Conservation (phyloP, 2,329 filamentous ascomycete species). For the Hypomyces rosellus region DNA sequence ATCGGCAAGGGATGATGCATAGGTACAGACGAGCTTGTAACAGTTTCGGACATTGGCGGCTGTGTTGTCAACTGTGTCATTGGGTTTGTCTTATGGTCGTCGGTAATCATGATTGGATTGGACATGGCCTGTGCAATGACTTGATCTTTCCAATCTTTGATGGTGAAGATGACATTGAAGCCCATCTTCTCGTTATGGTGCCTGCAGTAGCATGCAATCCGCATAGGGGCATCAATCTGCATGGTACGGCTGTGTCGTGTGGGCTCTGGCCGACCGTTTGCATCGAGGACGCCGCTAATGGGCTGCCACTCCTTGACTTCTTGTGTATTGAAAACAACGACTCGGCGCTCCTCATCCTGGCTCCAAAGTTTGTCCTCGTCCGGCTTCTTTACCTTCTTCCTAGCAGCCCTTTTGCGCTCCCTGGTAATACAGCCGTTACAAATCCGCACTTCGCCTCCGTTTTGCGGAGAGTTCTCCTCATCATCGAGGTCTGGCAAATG, state of each 20-base stretch:
- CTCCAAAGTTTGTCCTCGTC: slow-evolving; percentile 89
- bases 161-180: slow-evolving; percentile 88
- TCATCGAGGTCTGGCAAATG: slow-evolving; percentile 39
- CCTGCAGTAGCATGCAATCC: slow-evolving; percentile 93
- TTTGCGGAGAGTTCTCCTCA: slow-evolving; percentile 66
- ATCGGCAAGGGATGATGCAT: slow-evolving; percentile 13
- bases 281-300: slow-evolving; percentile 44
- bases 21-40: slow-evolving; percentile 19
- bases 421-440: slow-evolving; percentile 86
- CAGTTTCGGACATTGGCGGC: slow-evolving; percentile 22
- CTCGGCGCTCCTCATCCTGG: slow-evolving; percentile 69
- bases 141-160: slow-evolving; percentile 73
- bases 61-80: slow-evolving; percentile 23
- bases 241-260: slow-evolving; percentile 53
- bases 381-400: slow-evolving; percentile 89
- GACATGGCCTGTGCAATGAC: slow-evolving; percentile 80
- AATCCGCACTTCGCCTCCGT: slow-evolving; percentile 90
- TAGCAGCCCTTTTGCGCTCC: slow-evolving; percentile 81
- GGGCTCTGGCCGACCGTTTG: slow-evolving; percentile 38
- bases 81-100: slow-evolving; percentile 86
- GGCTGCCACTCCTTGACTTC: slow-evolving; percentile 81
- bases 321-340: slow-evolving; percentile 86
- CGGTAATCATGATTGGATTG: slow-evolving; percentile 90
- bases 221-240: slow-evolving; percentile 83
- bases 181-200: slow-evolving; percentile 92